A percentile compares a stretch with the other conserved stretches of the same genome.
These are phyloP conservation scores for Xylaria sp. DNA, from an alignment of 2,329 filamentous ascomycete genomes.

Conservation along the genomic window DNA sequence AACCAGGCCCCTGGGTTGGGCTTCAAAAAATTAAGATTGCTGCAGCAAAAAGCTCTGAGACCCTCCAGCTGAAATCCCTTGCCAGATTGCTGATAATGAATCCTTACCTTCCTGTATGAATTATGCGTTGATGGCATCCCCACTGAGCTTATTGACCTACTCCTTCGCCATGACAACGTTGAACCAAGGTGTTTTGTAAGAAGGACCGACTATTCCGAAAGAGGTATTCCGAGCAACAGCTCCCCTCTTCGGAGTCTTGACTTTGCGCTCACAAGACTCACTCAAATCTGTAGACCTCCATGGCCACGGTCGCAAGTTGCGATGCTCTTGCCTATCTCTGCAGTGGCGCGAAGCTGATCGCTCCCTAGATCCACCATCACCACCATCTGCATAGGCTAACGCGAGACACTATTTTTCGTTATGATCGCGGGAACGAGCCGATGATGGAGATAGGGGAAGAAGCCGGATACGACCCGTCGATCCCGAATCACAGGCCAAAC, in stretches of 20 bases:
- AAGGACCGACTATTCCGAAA: slow-evolving; percentile 30
- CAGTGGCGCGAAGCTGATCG: neutral
- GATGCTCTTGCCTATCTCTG: neutral
- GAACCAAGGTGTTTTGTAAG: slow-evolving; percentile 15
- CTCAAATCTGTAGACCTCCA: neutral
- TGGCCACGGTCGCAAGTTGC: neutral
- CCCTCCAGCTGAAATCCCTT: slow-evolving; percentile 14
- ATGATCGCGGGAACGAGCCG: neutral
- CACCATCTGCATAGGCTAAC: slow-evolving; percentile 1
- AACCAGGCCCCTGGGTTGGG: slow-evolving; percentile 24
- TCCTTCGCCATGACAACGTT: slow-evolving; percentile 8
- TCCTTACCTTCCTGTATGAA: slow-evolving; percentile 3
- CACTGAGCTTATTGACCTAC: slow-evolving; percentile 2
- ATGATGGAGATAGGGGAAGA: slow-evolving; percentile 5
- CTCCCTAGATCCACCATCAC: slow-evolving; percentile 7
- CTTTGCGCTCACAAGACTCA: neutral
- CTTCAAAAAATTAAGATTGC: slow-evolving; percentile 32
- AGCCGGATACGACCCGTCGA: slow-evolving; percentile 1
- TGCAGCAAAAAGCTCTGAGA: slow-evolving; percentile 6
- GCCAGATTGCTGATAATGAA: slow-evolving; percentile 4
- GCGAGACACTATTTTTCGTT: neutral
- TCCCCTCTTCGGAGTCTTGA: slow-evolving; percentile 6
- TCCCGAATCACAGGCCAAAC: neutral
- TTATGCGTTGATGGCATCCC: slow-evolving; percentile 6
- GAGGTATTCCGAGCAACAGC: slow-evolving; percentile 25